Conservation (phyloP, 306 rosid genomes). For the Gillenia trifoliata region DNA sequence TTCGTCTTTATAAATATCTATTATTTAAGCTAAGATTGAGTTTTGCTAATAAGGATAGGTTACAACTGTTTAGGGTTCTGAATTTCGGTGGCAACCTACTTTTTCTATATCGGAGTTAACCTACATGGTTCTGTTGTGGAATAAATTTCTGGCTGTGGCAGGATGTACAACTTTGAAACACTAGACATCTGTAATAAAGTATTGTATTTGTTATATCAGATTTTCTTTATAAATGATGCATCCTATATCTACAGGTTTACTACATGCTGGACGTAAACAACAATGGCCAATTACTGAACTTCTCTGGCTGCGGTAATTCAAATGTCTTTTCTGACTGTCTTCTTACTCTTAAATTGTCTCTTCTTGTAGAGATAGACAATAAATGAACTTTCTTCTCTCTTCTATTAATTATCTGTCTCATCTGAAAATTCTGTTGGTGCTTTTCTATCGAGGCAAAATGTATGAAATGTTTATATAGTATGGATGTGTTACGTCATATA, state of each 20-base stretch:
- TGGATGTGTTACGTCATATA: not conserved
- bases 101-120: not conserved
- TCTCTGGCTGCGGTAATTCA: conserved; percentile 87
- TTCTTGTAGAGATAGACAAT: not conserved
- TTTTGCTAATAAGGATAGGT: not conserved
- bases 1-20: not conserved
- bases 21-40: not conserved
- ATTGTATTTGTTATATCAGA: not conserved
- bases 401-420: not conserved
- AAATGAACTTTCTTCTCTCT: not conserved
- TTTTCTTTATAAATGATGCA: not conserved
- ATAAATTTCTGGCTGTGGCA: not conserved
- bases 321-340: conserved; percentile 7
- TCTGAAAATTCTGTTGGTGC: not conserved
- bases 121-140: not conserved
- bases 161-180: not conserved
- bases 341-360: conserved; percentile 12
- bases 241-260: conserved; percentile 59
- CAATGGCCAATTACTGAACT: conserved; percentile 67
- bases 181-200: not conserved
- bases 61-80: not conserved
- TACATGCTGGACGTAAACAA: conserved; percentile 71
- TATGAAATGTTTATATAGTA: not conserved
- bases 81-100: not conserved
- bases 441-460: not conserved